Evolutionary conservation across 106 monocot genomes (phyloP), one percentile per base, ranked within the genome.

Genomic region (Acorus calamus): DNA sequence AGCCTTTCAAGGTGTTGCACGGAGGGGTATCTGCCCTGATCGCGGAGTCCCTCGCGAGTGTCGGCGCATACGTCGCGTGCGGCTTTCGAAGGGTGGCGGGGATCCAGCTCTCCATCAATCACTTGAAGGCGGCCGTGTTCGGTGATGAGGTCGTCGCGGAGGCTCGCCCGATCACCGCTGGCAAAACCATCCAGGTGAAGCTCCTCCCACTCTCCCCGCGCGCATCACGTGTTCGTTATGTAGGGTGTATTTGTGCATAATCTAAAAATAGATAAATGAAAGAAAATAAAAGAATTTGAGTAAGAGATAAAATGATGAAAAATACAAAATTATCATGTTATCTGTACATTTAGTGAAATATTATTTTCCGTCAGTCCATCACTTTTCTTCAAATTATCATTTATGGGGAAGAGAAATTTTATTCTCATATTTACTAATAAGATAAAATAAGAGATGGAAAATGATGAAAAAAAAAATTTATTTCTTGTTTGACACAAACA

Each of bases 71-170:
- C 82, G 61, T 90, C 52, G 84, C 86, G 8, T 89, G 84, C 8
- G 86, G 89, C 2, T 82, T 71, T 76, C 65, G 59, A 11, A 71
- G 86, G 61, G 76, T 94, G 2, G 89, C 94, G 55, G 94, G 94
- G 11, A 67, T 94, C 11, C 89, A 94, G 73, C 81, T 94, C 46
- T 87, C 82, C 76, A 84, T 94, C 79, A 94, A 94, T 78, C 94
- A 90, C 66, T 77, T 77, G 73, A 61, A 62, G 8, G 57, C 79
- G 11, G 94, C 89, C 9, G 6, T 2, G 28, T 44, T 74, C 61
- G 94, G 89, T 42, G 84, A 87, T 56, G 42, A 56, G 42, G 75
- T 94, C 57, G 70, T 80, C 13, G 94, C 82, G 43, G 61, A 75
- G 49, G 94, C 89, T 8, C 65, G 8, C 1, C 86, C 89, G 11